Percentiles rank a stretch among this genome's conserved stretches.
Conservation (phyloP, 2,329 filamentous ascomycete genomes). For the Ampelomyces quisqualis region DNA sequence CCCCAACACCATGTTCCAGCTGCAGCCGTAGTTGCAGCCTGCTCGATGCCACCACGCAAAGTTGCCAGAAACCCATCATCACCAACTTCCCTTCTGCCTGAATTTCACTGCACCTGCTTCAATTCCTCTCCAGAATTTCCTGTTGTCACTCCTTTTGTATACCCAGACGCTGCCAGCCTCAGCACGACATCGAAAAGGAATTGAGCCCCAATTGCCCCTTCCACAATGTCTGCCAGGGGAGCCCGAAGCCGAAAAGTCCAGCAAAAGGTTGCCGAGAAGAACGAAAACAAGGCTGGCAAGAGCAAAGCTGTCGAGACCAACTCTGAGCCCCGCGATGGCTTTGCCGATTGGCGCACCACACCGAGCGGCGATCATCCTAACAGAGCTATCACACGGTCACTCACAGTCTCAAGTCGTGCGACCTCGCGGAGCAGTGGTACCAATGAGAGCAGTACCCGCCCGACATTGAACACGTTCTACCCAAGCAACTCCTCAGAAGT, state of each 20-base stretch:
- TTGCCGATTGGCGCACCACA: constrained; percentile 32
- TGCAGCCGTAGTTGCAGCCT: constrained; percentile 12
- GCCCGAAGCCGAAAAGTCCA: constrained; percentile 45
- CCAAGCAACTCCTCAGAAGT: constrained; percentile 27
- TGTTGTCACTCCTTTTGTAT: not conserved
- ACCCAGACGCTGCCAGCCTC: not conserved
- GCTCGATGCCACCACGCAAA: not conserved
- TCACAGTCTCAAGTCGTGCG: constrained; percentile 32
- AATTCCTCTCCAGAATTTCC: not conserved
- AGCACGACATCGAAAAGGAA: not conserved
- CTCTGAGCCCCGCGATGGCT: constrained; percentile 28
- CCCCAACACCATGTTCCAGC: constrained; percentile 16
- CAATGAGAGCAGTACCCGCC: constrained; percentile 21
- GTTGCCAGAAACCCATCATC: not conserved
- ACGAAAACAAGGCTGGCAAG: constrained; percentile 43
- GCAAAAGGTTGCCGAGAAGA: constrained; percentile 43
- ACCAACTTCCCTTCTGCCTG: no score
- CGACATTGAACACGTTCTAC: constrained; percentile 21
- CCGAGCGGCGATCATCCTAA: constrained; percentile 22
- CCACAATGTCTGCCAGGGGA: constrained; percentile 44
- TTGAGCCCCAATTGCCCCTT: not conserved
- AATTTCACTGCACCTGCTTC: no score
- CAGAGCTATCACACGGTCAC: constrained; percentile 26
- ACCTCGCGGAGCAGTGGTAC: constrained; percentile 36
- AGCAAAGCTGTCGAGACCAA: constrained; percentile 28